Base-by-base conservation (phyloP, 2,329 filamentous ascomycete species). In the Beauveria australis region DNA sequence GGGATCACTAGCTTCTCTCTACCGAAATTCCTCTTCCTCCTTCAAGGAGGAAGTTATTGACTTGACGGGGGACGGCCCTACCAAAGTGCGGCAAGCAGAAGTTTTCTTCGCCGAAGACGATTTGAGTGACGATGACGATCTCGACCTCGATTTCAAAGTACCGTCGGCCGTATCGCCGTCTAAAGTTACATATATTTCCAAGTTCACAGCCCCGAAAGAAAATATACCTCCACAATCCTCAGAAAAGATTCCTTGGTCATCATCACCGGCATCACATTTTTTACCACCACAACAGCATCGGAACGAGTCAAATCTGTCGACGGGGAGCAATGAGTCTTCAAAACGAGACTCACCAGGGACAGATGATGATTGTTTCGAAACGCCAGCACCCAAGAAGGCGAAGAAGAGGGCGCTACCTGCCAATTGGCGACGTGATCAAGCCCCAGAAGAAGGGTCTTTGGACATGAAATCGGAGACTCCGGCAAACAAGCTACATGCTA, bases 71-170 rank as follows among this genome's bases (percentile, higher is more conserved):
- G 56, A 72, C 1, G 68, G 71, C 47, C 63, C 66, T 14, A 66
- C 59, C 62, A 10, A 73, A 72, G 55, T 53, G 65, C 30, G 30
- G 14, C 30, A 63, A 70, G 44, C 70, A 12, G 63, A 66, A 8
- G 81, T 89, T 10, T 83, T 81, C 63, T 89, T 92, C 64, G 83
- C 86, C 62, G 89, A 92, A 64, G 87, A 93, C 66, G 92, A 96
- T 69, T 94, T 96, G 66, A 91, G 91, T 67, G 89, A 93, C 69
- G 92, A 96, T 66, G 81, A 87, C 22, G 83, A 91, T 60, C 78
- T 96, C 26, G 89, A 90, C 63, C 73, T 89, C 22, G 82, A 92
- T 64, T 81, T 86, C 56, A 81, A 89, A 62, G 80, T 84, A 62
- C 84, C 86, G 0, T 73, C 77, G 1, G 76, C 81, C 2, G 78